These are phyloP conservation scores for Nissolia schottii DNA, from an alignment of 306 rosid genomes.

Conservation along the genomic window DNA sequence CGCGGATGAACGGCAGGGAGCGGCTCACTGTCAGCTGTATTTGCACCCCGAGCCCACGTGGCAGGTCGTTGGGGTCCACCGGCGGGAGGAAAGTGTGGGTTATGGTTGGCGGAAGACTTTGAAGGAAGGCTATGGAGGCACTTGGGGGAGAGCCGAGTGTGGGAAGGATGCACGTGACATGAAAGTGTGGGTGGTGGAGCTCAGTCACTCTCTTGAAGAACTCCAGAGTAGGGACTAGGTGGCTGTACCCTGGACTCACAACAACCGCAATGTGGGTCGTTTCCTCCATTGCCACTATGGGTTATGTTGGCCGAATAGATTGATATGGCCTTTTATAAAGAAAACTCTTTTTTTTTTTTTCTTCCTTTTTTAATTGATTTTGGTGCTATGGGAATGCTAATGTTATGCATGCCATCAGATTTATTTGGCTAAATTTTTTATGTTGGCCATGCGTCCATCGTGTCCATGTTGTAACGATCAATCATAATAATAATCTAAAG, in stretches of 20 bases:
- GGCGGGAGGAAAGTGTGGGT: slow-evolving; percentile 9
- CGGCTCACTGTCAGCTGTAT: not conserved
- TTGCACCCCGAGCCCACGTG: not conserved
- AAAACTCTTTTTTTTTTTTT: no score
- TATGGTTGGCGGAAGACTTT: slow-evolving; percentile 18
- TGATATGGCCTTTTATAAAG: no score
- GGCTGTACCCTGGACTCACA: not conserved
- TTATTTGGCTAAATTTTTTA: no score
- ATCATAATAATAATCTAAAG: no score
- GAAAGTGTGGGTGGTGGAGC: not conserved
- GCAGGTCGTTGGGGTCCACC: not conserved
- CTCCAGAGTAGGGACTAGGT: slow-evolving; percentile 15
- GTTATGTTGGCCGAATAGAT: no score
- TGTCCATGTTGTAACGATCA: no score
- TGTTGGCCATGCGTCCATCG: no score
- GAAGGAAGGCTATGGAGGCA: not conserved
- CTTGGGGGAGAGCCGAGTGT: not conserved
- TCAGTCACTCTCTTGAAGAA: slow-evolving; percentile 13
- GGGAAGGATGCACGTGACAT: slow-evolving; percentile 27
- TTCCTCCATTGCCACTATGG: no score
- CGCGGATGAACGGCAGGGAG: not conserved
- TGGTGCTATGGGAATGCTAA: no score
- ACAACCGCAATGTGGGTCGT: not conserved
- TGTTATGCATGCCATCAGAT: no score
- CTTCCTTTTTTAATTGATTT: no score